phyloP scores from a whole-genome alignment of 805 yeast species.

The Ogataea nitratoaversa region DNA sequence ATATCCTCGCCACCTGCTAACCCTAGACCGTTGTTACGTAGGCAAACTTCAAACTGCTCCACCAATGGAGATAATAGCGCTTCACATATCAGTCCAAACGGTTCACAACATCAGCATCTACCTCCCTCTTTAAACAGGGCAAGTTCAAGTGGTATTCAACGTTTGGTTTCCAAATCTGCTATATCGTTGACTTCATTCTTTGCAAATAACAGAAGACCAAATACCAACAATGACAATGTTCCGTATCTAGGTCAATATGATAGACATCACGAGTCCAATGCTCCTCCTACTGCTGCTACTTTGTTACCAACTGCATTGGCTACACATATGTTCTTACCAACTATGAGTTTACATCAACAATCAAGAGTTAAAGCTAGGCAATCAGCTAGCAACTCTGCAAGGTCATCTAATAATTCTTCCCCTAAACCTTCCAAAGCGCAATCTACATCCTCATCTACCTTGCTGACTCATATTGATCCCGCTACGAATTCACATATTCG shows the following conservation, averaged over 20 bases:
- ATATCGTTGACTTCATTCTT: conserved; percentile 37
- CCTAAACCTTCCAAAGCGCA: not conserved
- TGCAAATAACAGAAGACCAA: conserved; percentile 33
- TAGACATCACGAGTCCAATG: conserved; percentile 44
- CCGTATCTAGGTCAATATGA: conserved; percentile 22
- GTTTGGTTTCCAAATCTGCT: conserved; percentile 36
- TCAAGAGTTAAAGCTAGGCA: conserved; percentile 5
- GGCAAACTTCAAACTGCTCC: conserved; percentile 15
- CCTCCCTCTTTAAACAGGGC: conserved; percentile 11
- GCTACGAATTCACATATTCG: not conserved
- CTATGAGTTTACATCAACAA: conserved; percentile 30
- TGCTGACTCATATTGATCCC: not conserved
- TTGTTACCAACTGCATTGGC: conserved; percentile 56
- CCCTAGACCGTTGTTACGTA: conserved; percentile 12
- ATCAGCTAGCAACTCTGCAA: not conserved
- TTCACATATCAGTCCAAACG: not conserved
- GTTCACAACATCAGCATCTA: conserved; percentile 1
- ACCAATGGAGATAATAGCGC: conserved; percentile 1
- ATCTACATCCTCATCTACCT: not conserved
- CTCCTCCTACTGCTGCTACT: conserved; percentile 57
- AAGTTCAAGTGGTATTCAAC: conserved; percentile 14
- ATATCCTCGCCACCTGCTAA: conserved; percentile 15
- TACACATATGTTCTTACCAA: conserved; percentile 59
- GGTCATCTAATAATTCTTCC: not conserved
- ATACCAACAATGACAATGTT: conserved; percentile 7